Percentiles rank a stretch among this genome's conserved stretches.
phyloP scores from a whole-genome alignment of 2,329 filamentous ascomycete species.

The Trichoderma arundinaceum region DNA sequence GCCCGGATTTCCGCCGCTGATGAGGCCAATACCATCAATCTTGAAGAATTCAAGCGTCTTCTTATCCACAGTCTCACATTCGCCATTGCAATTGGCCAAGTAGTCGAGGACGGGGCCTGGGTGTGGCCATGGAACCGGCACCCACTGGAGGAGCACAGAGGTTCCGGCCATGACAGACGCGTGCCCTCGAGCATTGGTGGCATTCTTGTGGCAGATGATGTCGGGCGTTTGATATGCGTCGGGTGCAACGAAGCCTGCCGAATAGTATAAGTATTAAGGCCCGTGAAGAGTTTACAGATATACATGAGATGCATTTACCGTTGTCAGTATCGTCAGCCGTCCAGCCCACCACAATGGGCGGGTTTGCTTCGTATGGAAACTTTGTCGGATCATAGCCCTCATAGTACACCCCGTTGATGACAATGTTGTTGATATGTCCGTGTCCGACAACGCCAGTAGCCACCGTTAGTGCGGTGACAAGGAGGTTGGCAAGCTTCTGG shows the following conservation, averaged over 20 bases:
- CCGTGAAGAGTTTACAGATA: not conserved
- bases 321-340: constrained; percentile 50
- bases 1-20: constrained; percentile 45
- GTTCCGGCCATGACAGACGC: constrained; percentile 53
- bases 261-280: not conserved
- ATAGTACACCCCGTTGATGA: constrained; percentile 52
- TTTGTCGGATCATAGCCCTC: constrained; percentile 48
- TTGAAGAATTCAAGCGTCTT: constrained; percentile 53
- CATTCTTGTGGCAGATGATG: constrained; percentile 56
- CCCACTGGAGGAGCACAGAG: constrained; percentile 55
- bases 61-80: constrained; percentile 51
- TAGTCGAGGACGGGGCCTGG: constrained; percentile 55
- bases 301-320: constrained; percentile 33
- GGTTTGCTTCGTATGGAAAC: constrained; percentile 46
- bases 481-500: constrained; percentile 16
- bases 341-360: constrained; percentile 50
- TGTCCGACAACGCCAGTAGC: constrained; percentile 35
- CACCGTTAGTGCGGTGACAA: constrained; percentile 16
- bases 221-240: constrained; percentile 48
- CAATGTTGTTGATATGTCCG: constrained; percentile 51
- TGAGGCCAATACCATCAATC: constrained; percentile 50
- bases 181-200: constrained; percentile 48
- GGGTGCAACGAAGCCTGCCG: constrained; percentile 53
- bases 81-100: constrained; percentile 51
- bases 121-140: constrained; percentile 56